phyloP scores from a whole-genome alignment of 345 rosid species.

The Citrus sp. region DNA sequence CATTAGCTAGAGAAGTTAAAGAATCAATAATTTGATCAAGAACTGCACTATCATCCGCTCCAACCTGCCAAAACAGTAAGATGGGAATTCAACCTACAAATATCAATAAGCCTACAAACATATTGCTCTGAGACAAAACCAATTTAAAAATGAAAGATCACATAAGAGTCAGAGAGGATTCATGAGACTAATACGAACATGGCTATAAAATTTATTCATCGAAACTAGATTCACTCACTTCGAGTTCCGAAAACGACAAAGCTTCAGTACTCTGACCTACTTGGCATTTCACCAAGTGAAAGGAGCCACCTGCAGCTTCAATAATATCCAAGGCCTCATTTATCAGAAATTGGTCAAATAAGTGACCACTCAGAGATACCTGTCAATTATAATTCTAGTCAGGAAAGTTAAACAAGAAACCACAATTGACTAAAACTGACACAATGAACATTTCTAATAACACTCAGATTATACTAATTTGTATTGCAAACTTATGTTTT shows the following conservation, averaged over 20 bases:
- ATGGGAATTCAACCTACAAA: constrained; percentile 11
- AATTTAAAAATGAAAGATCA: background rate
- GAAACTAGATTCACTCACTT: constrained; percentile 45
- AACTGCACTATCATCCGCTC: constrained; percentile 72
- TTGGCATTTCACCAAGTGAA: constrained; percentile 82
- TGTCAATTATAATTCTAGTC: constrained; percentile 30
- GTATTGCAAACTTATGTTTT: constrained; percentile 4
- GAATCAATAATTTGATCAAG: constrained; percentile 88
- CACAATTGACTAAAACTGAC: background rate
- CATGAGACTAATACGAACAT: background rate
- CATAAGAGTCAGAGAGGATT: background rate
- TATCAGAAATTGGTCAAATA: constrained; percentile 86
- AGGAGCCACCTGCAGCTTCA: constrained; percentile 86
- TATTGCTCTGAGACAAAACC: background rate
- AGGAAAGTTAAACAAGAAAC: constrained; percentile 14
- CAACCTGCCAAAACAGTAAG: constrained; percentile 55
- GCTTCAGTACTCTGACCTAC: constrained; percentile 72
- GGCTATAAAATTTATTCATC: background rate
- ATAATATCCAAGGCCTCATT: constrained; percentile 94
- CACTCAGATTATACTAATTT: background rate
- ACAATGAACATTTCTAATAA: background rate
- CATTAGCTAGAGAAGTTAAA: constrained; percentile 72
- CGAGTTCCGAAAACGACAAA: constrained; percentile 81
- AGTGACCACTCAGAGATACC: constrained; percentile 94
- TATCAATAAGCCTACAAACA: background rate